Evolutionary conservation across 257 asterid genomes (phyloP).

Genomic region (Fraxinus pennsylvanica): DNA sequence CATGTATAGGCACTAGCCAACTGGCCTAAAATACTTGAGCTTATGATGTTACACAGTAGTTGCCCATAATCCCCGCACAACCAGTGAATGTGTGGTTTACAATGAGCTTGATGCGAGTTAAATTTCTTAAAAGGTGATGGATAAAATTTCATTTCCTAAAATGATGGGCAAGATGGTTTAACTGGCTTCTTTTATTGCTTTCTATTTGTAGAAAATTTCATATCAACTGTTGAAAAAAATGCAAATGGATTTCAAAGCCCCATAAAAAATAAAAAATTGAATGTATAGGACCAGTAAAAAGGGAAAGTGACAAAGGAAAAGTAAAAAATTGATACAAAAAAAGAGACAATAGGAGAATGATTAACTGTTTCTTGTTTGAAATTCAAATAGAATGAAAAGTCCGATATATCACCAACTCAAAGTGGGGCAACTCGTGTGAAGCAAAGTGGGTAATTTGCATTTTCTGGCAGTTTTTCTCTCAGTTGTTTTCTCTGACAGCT

Average conservation of each 20-base stretch:
- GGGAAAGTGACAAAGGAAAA: background rate
- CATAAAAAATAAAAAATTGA: too few species aligned
- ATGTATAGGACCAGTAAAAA: background rate
- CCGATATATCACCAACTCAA: background rate
- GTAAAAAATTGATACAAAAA: background rate
- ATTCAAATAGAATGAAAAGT: background rate
- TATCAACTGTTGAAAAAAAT: background rate
- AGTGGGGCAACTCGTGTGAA: background rate
- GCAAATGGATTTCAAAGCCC: background rate
- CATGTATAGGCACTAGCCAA: background rate
- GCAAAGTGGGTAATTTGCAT: background rate
- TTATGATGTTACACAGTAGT: background rate
- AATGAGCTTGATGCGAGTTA: constrained; percentile 1
- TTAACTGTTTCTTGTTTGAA: background rate
- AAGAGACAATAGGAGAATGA: background rate
- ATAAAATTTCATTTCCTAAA: background rate
- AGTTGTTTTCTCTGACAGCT: constrained; percentile 8
- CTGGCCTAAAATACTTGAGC: background rate
- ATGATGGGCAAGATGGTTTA: background rate
- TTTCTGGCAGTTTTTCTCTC: background rate
- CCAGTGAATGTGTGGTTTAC: background rate
- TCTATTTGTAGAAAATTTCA: background rate
- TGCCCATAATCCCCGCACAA: background rate
- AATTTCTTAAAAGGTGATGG: background rate
- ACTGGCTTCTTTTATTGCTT: background rate